Conservation (phyloP, 2,329 filamentous ascomycete genomes). For the Chrysosporium keratinophilum region DNA sequence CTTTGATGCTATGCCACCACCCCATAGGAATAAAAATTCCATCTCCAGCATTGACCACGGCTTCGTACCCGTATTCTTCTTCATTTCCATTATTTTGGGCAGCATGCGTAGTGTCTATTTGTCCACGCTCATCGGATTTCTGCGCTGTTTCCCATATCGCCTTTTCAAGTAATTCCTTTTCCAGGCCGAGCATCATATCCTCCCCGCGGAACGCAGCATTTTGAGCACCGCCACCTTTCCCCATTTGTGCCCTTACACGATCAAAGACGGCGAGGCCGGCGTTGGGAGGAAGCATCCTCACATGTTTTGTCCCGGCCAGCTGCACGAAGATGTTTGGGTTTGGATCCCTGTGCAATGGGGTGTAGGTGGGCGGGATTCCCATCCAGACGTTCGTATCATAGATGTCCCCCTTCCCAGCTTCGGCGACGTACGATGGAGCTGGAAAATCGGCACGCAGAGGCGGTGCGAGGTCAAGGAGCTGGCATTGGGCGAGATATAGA, state of each 20-base stretch:
- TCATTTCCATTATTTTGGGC: neutral
- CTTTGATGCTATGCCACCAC: constrained; percentile 80
- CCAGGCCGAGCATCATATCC: constrained; percentile 83
- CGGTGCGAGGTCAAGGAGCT: constrained; percentile 57
- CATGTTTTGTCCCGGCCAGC: constrained; percentile 58
- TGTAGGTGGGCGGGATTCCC: constrained; percentile 75
- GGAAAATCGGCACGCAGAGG: constrained; percentile 56
- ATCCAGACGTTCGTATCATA: constrained; percentile 84
- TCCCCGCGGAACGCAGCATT: constrained; percentile 54
- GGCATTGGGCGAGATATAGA: constrained; percentile 81
- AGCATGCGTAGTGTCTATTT: neutral
- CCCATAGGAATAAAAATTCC: constrained; percentile 68
- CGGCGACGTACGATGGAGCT: constrained; percentile 52
- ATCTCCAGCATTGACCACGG: constrained; percentile 54
- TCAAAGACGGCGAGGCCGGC: constrained; percentile 56
- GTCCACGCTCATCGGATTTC: neutral
- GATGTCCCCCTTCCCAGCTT: constrained; percentile 66
- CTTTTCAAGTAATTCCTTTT: constrained; percentile 55
- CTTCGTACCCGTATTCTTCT: constrained; percentile 38
- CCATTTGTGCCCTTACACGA: constrained; percentile 32
- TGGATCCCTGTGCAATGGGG: constrained; percentile 82
- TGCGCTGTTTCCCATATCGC: constrained; percentile 54
- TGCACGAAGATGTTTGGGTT: constrained; percentile 92
- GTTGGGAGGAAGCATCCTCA: constrained; percentile 50
- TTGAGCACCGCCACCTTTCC: constrained; percentile 24